phyloP scores from a whole-genome alignment of 129 eudicot genomes.

The Lactuca saligna region DNA sequence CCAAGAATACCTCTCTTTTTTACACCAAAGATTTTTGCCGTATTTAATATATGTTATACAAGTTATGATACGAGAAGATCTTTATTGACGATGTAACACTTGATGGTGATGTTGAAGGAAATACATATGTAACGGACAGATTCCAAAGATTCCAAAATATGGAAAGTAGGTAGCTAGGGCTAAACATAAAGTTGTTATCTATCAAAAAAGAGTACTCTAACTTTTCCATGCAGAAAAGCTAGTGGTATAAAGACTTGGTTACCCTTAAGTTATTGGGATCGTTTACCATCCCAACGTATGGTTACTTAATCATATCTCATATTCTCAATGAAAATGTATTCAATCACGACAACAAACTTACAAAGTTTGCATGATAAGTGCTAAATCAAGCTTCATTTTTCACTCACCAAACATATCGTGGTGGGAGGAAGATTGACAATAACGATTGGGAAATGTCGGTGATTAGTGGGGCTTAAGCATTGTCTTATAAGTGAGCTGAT shows the following conservation, averaged over 20 bases:
- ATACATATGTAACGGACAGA: conserved; percentile 56
- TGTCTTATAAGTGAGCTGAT: conserved; percentile 31
- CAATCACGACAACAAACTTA: conserved; percentile 29
- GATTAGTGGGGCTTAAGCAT: conserved; percentile 33
- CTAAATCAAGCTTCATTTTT: conserved; percentile 16
- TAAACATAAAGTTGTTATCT: conserved; percentile 38
- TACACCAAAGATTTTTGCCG: neutral
- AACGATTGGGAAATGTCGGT: conserved; percentile 53
- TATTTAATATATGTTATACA: neutral
- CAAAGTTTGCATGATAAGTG: neutral
- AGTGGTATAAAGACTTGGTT: conserved; percentile 50
- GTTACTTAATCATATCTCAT: conserved; percentile 56
- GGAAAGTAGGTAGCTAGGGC: conserved; percentile 46
- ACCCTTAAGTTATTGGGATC: conserved; percentile 53
- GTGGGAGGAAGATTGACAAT: conserved; percentile 54
- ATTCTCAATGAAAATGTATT: conserved; percentile 46
- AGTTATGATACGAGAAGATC: conserved; percentile 39
- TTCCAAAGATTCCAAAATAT: conserved; percentile 42
- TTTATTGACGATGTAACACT: conserved; percentile 71
- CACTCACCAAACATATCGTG: conserved; percentile 52
- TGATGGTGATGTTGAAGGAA: conserved; percentile 55
- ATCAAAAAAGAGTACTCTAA: conserved; percentile 43
- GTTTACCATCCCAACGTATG: conserved; percentile 57
- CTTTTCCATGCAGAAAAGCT: conserved; percentile 36
- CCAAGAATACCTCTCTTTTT: too few relatives aligned